A percentile compares a stretch with the other conserved stretches of the same genome.
Conservation (phyloP, 1,284 basidiomycete genomes). For the Porodaedalea pini region DNA sequence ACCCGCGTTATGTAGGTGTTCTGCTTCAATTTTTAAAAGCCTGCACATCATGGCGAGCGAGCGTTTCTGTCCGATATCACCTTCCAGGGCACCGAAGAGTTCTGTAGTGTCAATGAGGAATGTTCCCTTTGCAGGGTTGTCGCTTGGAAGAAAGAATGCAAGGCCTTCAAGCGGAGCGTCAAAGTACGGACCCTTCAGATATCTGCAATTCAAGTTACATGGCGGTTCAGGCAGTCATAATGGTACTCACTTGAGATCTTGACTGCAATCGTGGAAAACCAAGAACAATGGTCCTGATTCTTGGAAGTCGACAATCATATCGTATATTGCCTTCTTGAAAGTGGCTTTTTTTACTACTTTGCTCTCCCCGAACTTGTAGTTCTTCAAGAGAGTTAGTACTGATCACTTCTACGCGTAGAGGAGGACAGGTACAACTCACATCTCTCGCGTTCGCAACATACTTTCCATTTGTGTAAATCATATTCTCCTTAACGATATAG, state of each 20-base stretch:
- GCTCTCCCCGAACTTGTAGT: constrained; percentile 64
- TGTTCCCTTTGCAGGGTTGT: constrained; percentile 46
- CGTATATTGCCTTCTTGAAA: constrained; percentile 51
- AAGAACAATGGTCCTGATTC: constrained; percentile 65
- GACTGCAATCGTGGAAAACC: constrained; percentile 71
- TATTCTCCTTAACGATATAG: constrained; percentile 62
- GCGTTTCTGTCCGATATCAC: constrained; percentile 46
- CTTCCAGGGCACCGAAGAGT: constrained; percentile 68
- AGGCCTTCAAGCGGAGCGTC: constrained; percentile 51
- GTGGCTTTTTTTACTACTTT: constrained; percentile 45
- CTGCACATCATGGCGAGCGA: constrained; percentile 56
- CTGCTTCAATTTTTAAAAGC: constrained; percentile 53
- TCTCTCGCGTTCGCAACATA: constrained; percentile 62
- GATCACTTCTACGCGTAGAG: neutral
- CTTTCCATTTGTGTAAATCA: constrained; percentile 50
- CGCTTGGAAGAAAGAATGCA: constrained; percentile 53
- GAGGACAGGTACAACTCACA: constrained; percentile 36
- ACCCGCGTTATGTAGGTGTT: constrained; percentile 75
- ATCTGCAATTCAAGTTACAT: constrained; percentile 34
- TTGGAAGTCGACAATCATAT: constrained; percentile 43
- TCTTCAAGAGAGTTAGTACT: constrained; percentile 33
- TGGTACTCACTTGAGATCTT: constrained; percentile 63
- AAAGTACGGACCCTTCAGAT: constrained; percentile 45
- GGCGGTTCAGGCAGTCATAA: neutral
- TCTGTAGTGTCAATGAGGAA: constrained; percentile 72